Base-by-base conservation (phyloP, 768 basidiomycete species). In the Agaricus subrufescens region DNA sequence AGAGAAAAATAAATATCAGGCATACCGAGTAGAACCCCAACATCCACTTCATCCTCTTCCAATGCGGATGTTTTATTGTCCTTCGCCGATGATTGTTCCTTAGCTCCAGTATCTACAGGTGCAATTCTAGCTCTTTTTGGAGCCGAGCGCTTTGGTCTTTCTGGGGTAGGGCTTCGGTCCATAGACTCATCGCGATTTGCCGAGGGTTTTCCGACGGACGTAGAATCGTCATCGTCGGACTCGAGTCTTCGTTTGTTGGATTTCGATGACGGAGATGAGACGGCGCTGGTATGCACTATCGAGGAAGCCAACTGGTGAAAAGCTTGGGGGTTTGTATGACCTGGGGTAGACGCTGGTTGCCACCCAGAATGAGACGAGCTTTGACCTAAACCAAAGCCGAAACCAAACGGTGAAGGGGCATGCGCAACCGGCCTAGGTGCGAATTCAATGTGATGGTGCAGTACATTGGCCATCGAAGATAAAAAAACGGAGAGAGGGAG, bases 131-230 rank as follows among this genome's bases (percentile, higher is more conserved):
- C 80, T 57, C 87, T 82, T 69, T 92, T 91, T 15, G 84, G 85
- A 37, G 82, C 75, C 4, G 79, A 77, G 62, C 85, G 82, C 69
- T 85, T 89, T 37, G 80, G 82, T 44, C 87, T 78, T 68, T 94
- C 91, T 14, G 90, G 88, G 2, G 91, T 91, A 7, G 91, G 89
- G 61, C 89, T 91, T 58, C 88, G 78, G 67, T 91, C 91, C 91
- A 93, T 93, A 14, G 84, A 78, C 51, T 87, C 80, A 61, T 91
- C 89, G 56, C 80, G 70, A 27, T 66, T 64, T 56, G 65, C 45
- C 61, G 71, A 51, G 61, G 70, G 60, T 58, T 66, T 66, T 51
- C 52, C 55, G 43, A 49, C 34, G 15, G 34, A 23, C 12, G 46
- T 57, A 26, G 71, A 69, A 55, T 82, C 80, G 29, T 87, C 84